Evolutionary conservation across 129 eudicot species (phyloP), one percentile per base, ranked within the genome.

Genomic region (Flaveria sonorensis): DNA sequence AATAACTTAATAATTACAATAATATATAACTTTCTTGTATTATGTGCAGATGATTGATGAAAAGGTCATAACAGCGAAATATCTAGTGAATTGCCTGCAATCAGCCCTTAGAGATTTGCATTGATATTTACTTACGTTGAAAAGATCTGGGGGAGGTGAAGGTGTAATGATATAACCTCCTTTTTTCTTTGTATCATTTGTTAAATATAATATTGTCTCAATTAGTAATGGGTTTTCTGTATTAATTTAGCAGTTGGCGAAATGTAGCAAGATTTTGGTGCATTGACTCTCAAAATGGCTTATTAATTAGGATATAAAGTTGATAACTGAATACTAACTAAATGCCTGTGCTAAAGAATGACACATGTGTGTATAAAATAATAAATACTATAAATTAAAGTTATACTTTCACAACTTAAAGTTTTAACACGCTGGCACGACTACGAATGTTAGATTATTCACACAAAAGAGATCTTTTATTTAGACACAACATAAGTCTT

Each of bases 41-140:
- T 16, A 6, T 40, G 28, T 78, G 82, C 70, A 78, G 82, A 78
- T 78, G 82, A 46, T 39, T 70, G 76, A 78, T n/a, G 70, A 70
- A 16, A 65, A 30, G 64, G 66, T 64, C 40, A 32, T 76, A 64
- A 76, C 73, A 12, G 57, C 39, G 53, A 76, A 51, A 26, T 64
- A 76, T 76, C 24, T 76, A 7, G 80, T 65, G 65, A 51, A 76
- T 64, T 76, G 73, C 73, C 18, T 76, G 52, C 62, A 76, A 76
- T 50, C 72, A 32, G 80, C 73, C 42, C 73, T 76, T 65, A 64
- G 73, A 12, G 60, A 76, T 45, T 65, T 51, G 23, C 52, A 13
- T 6, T 76, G 63, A 76, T 59, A 76, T 76, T 40, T 75, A 24
- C 64, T 75, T 65, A 19, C 13, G 7, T 20, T 14, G 3, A 64